Conservation (phyloP, 2,329 filamentous ascomycete genomes). For the Hymenoscyphus albidus region DNA sequence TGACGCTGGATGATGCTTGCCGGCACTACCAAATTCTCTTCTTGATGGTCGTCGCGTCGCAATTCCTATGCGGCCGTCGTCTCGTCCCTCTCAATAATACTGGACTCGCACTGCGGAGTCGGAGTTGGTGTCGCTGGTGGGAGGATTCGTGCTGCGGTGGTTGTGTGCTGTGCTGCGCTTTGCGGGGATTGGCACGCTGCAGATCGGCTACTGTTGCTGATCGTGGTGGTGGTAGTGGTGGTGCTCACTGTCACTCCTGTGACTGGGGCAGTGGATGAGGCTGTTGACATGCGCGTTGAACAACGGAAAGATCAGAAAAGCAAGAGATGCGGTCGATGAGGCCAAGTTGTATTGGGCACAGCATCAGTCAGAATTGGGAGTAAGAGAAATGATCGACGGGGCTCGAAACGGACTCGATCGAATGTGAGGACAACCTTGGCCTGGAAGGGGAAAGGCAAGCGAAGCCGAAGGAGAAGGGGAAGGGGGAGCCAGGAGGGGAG, state of each 20-base stretch:
- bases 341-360: not conserved
- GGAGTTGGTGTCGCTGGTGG: not conserved
- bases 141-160: conserved; percentile 1
- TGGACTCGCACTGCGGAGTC: not conserved
- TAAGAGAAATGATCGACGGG: not conserved
- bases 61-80: not conserved
- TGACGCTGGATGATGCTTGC: not conserved
- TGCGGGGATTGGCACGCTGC: conserved; percentile 4
- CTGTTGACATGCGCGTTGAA: not conserved
- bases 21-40: not conserved
- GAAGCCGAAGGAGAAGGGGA: not conserved
- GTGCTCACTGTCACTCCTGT: too few species aligned
- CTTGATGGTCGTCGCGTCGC: not conserved
- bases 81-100: not conserved
- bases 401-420: conserved; percentile 4
- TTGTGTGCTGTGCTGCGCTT: not conserved
- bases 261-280: not conserved
- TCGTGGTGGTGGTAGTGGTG: too few species aligned
- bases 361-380: not conserved
- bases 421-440: not conserved
- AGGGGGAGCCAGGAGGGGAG: not conserved
- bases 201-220: not conserved
- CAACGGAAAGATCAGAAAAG: not conserved
- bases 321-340: not conserved
- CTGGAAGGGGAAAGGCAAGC: conserved; percentile 4